Percentiles rank a stretch among this genome's conserved stretches.
These are phyloP conservation scores for Coprinopsis strossmayeri DNA, from an alignment of 768 basidiomycete genomes.

Conservation along the genomic window DNA sequence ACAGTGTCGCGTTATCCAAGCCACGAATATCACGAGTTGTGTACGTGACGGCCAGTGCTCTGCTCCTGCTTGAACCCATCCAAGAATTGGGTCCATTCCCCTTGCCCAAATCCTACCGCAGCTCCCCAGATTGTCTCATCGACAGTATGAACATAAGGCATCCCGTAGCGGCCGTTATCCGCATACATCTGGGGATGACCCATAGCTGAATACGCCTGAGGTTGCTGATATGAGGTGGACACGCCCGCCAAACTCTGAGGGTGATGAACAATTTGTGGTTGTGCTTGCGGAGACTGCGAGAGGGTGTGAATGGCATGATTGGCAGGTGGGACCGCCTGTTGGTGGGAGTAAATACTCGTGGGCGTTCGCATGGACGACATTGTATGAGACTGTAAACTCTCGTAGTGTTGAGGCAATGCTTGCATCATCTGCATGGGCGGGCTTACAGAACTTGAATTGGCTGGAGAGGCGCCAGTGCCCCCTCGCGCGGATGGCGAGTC, in stretches of 20 bases:
- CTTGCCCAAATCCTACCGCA: slow-evolving; percentile 65
- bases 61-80: slow-evolving; percentile 49
- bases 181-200: slow-evolving; percentile 28
- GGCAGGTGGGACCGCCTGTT: slow-evolving; percentile 1
- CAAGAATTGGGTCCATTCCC: slow-evolving; percentile 63
- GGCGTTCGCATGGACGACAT: slow-evolving; percentile 23
- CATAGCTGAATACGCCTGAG: slow-evolving; percentile 11
- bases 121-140: slow-evolving; percentile 75
- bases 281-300: slow-evolving; percentile 23
- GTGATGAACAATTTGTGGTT: slow-evolving; percentile 18
- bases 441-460: slow-evolving; percentile 53
- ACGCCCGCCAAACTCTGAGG: slow-evolving; percentile 16
- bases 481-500: slow-evolving; percentile 41
- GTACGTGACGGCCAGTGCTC: slow-evolving; percentile 20
- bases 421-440: slow-evolving; percentile 38
- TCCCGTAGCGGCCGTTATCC: slow-evolving; percentile 33
- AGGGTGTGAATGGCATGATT: slow-evolving; percentile 12
- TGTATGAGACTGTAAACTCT: slow-evolving; percentile 21
- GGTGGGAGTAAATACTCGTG: slow-evolving; percentile 6
- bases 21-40: slow-evolving; percentile 4
- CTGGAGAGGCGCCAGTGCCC: slow-evolving; percentile 45
- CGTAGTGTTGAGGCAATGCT: slow-evolving; percentile 32
- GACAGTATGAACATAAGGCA: slow-evolving; percentile 42
- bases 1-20: neutral
- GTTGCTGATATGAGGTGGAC: slow-evolving; percentile 13